Evolutionary conservation across 2,329 filamentous ascomycete species (phyloP).

Genomic region (Fusarium sp.): DNA sequence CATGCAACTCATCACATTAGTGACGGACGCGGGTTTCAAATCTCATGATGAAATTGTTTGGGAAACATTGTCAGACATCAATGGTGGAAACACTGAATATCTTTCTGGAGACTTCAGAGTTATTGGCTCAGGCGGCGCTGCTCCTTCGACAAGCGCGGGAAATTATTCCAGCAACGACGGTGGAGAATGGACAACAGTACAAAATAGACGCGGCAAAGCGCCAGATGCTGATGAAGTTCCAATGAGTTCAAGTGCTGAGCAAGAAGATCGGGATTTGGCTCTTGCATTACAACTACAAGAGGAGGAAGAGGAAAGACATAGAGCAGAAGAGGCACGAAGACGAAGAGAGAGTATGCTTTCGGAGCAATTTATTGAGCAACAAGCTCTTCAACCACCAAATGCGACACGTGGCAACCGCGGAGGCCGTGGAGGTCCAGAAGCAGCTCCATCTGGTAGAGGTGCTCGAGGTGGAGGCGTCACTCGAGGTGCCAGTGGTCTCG

Average conservation of each 20-base stretch:
- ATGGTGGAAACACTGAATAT: slow-evolving; percentile 83
- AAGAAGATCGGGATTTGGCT: slow-evolving; percentile 89
- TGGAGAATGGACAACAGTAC: slow-evolving; percentile 67
- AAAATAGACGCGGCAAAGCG: slow-evolving; percentile 48
- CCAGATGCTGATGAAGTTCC: slow-evolving; percentile 44
- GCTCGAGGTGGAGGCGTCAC: slow-evolving; percentile 31
- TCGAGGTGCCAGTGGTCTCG: slow-evolving; percentile 35
- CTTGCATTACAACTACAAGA: slow-evolving; percentile 93
- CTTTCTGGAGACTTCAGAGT: slow-evolving; percentile 90
- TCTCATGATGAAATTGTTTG: slow-evolving; percentile 92
- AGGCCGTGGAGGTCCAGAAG: slow-evolving; percentile 21
- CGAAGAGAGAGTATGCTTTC: slow-evolving; percentile 75
- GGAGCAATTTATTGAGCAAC: slow-evolving; percentile 76
- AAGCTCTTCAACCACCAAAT: slow-evolving; percentile 56
- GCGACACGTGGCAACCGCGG: slow-evolving; percentile 41
- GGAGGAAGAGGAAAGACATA: slow-evolving; percentile 85
- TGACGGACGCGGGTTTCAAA: slow-evolving; percentile 93
- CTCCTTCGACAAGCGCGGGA: slow-evolving; percentile 29
- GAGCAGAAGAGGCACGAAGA: slow-evolving; percentile 71
- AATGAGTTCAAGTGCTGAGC: slow-evolving; percentile 61
- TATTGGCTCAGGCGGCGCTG: slow-evolving; percentile 67
- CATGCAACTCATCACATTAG: slow-evolving; percentile 79
- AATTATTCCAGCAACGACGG: slow-evolving; percentile 36
- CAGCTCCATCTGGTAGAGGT: slow-evolving; percentile 7
- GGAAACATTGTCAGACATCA: slow-evolving; percentile 92